phyloP scores from a whole-genome alignment of 1,139 yeast species.

The Scheffersomyces lignicola region DNA sequence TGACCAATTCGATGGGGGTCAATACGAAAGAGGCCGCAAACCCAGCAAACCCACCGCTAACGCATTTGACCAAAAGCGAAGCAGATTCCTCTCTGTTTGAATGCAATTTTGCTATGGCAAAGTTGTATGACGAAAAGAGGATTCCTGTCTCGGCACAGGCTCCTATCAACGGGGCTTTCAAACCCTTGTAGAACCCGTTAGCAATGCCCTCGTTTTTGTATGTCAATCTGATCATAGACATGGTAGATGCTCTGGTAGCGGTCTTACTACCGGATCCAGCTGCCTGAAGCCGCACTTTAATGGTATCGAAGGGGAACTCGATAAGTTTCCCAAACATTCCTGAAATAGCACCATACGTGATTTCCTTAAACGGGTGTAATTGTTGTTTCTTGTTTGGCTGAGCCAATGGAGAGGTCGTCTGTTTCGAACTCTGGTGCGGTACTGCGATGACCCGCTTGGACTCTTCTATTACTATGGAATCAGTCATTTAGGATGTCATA shows the following conservation, averaged over 20 bases:
- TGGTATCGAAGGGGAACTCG: slow-evolving; percentile 91
- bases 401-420: background rate
- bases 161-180: slow-evolving; percentile 79
- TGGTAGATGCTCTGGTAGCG: slow-evolving; percentile 51
- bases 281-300: slow-evolving; percentile 86
- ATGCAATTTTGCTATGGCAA: slow-evolving; percentile 43
- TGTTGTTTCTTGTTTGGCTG: slow-evolving; percentile 3
- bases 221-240: slow-evolving; percentile 62
- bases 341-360: slow-evolving; percentile 53
- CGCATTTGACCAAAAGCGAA: slow-evolving; percentile 42
- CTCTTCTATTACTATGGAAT: background rate
- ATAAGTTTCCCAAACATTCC: slow-evolving; percentile 84
- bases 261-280: too few relatives aligned
- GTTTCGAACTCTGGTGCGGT: background rate
- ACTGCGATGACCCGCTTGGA: background rate
- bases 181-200: slow-evolving; percentile 55
- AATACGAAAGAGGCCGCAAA: slow-evolving; percentile 77
- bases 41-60: slow-evolving; percentile 83
- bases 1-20: slow-evolving; percentile 87
- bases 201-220: slow-evolving; percentile 64
- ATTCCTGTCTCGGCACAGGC: slow-evolving; percentile 79
- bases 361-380: slow-evolving; percentile 34
- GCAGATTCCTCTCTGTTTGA: slow-evolving; percentile 10
- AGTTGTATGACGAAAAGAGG: slow-evolving; percentile 57
- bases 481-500: slow-evolving; percentile 1